A percentile compares a stretch with the other conserved stretches of the same genome.
phyloP scores from a whole-genome alignment of 768 basidiomycete genomes.

The Amanita inopinata region DNA sequence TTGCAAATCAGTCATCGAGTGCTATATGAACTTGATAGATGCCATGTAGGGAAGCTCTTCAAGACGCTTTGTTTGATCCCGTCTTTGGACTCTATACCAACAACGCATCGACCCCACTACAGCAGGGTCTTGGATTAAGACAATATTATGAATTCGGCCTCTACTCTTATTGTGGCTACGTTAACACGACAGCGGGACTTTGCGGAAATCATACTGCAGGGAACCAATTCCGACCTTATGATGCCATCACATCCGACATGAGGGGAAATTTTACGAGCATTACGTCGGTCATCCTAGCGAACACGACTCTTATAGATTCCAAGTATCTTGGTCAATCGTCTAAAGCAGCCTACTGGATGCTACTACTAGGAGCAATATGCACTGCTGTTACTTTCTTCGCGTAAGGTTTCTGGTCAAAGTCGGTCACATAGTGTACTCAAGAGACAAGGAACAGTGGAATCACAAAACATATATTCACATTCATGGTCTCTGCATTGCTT shows the following conservation, averaged over 20 bases:
- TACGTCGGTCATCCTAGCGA: slow-evolving; percentile 41
- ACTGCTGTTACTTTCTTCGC: slow-evolving; percentile 55
- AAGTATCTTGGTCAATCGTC: slow-evolving; percentile 53
- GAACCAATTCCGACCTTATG: slow-evolving; percentile 54
- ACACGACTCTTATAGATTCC: slow-evolving; percentile 49
- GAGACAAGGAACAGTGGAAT: slow-evolving; percentile 41
- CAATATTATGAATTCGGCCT: slow-evolving; percentile 72
- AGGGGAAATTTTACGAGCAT: slow-evolving; percentile 46
- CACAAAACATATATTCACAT: slow-evolving; percentile 52
- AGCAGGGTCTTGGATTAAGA: slow-evolving; percentile 47
- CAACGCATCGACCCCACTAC: slow-evolving; percentile 56
- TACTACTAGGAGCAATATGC: slow-evolving; percentile 63
- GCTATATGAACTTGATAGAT: not conserved
- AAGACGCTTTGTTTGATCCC: slow-evolving; percentile 41
- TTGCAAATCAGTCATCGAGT: slow-evolving; percentile 4
- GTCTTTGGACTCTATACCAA: slow-evolving; percentile 56
- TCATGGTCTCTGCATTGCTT: slow-evolving; percentile 56
- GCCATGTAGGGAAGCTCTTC: slow-evolving; percentile 39
- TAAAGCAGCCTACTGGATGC: slow-evolving; percentile 64
- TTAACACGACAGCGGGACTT: slow-evolving; percentile 45
- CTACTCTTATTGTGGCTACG: slow-evolving; percentile 71
- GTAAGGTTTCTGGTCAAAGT: slow-evolving; percentile 30
- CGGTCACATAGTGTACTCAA: slow-evolving; percentile 10
- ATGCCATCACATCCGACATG: slow-evolving; percentile 60
- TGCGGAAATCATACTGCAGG: slow-evolving; percentile 58